Base-by-base conservation (phyloP, 2,329 filamentous ascomycete species). In the Coniella lustricola region DNA sequence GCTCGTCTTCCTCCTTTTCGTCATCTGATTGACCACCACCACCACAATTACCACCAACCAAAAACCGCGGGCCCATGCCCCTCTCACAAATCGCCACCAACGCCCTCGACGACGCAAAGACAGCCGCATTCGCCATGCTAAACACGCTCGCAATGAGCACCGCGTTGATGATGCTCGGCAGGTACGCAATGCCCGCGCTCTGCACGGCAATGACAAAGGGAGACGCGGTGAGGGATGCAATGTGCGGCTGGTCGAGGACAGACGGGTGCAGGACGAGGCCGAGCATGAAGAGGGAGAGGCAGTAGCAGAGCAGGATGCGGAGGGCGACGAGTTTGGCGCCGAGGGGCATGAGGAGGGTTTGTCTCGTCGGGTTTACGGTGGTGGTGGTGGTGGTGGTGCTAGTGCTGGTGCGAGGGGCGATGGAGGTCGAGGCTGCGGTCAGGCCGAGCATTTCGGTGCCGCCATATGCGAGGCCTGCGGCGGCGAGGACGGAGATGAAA, bases 371-470 rank as follows among this genome's bases (percentile, higher is more conserved):
- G n/a, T n/a, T n/a, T n/a, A n/a, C n/a, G n/a, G n/a, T n/a, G n/a
- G n/a, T n/a, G n/a, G n/a, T n/a, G n/a, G n/a, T n/a, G n/a, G n/a
- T n/a, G n/a, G n/a, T n/a, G n/a, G n/a, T n/a, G n/a, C n/a, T n/a
- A n/a, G n/a, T n/a, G n/a, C n/a, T n/a, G n/a, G n/a, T n/a, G n/a
- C n/a, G n/a, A n/a, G n/a, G n/a, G n/a, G n/a, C n/a, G n/a, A n/a
- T 64, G 13, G 61, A 57, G 49, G 68, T 65, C 52, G 73, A 70
- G 16, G 67, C 67, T 7, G 68, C 70, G 3, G 69, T 65, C 14
- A 73, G 59, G 13, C 70, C 70, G 3, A 72, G 64, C 47, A 73
- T 64, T 50, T 73, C 70, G 2, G 70, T 72, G 18, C 71, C 71
- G 9, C 67, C 64, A 46, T 71, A 73, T 9, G 69, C 64, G 57